Conservation (phyloP, 2,329 filamentous ascomycete genomes). For the Neopestalotiopsis clavispora region DNA sequence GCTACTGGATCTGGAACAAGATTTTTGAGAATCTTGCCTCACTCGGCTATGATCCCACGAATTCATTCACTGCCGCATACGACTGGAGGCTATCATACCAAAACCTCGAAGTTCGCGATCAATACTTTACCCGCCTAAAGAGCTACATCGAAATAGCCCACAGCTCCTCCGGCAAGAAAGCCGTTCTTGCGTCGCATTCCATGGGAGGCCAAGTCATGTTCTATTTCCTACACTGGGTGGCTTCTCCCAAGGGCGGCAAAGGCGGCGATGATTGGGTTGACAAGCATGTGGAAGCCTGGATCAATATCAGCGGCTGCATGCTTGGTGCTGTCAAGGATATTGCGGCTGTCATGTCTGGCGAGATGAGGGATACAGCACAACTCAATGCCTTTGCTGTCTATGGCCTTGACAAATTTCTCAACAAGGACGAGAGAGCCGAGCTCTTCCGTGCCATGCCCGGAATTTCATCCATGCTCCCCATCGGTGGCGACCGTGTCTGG, state of each 20-base stretch:
- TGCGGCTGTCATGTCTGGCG: conserved; percentile 88
- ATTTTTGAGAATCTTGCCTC: conserved; percentile 96
- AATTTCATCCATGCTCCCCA: conserved; percentile 93
- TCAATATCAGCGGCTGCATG: conserved; percentile 98
- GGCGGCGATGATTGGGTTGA: conserved; percentile 92
- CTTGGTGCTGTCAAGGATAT: conserved; percentile 91
- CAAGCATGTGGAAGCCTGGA: conserved; percentile 88
- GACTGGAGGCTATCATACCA: conserved; percentile 93
- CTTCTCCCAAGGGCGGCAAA: conserved; percentile 75
- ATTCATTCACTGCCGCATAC: conserved; percentile 72
- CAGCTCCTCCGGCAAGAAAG: conserved; percentile 76
- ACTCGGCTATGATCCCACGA: conserved; percentile 90
- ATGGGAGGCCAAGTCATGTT: conserved; percentile 97
- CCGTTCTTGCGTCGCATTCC: conserved; percentile 87
- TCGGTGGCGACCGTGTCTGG: conserved; percentile 95
- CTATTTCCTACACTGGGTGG: conserved; percentile 84
- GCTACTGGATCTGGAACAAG: conserved; percentile 99
- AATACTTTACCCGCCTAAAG: conserved; percentile 92
- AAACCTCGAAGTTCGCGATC: conserved; percentile 88
- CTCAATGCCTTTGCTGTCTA: conserved; percentile 97
- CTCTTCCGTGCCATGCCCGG: conserved; percentile 97
- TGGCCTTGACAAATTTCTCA: conserved; percentile 93
- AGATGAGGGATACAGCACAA: conserved; percentile 98
- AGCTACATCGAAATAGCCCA: conserved; percentile 86
- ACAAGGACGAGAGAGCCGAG: conserved; percentile 86